These are phyloP conservation scores for Didymella pinodella DNA, from an alignment of 2,329 filamentous ascomycete genomes.

Conservation along the genomic window DNA sequence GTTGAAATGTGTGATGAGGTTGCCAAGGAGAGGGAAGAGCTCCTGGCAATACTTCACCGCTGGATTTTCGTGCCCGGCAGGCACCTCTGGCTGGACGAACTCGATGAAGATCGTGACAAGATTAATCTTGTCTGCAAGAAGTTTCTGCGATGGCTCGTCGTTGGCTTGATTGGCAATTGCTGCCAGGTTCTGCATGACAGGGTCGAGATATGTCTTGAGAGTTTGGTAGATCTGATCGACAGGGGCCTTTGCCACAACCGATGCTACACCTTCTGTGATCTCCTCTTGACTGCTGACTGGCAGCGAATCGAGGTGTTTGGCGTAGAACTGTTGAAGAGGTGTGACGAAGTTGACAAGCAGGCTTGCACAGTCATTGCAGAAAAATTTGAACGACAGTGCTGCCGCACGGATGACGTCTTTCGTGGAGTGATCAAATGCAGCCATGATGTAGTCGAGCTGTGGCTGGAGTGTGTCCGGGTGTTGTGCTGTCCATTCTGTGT, in stretches of 20 bases:
- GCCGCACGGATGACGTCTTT: slow-evolving; percentile 91
- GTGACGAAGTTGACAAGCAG: slow-evolving; percentile 82
- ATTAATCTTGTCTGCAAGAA: slow-evolving; percentile 90
- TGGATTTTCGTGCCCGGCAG: slow-evolving; percentile 75
- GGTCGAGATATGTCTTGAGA: slow-evolving; percentile 92
- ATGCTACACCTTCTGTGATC: slow-evolving; percentile 93
- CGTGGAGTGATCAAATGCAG: slow-evolving; percentile 86
- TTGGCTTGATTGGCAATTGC: slow-evolving; percentile 83
- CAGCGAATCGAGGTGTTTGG: slow-evolving; percentile 85
- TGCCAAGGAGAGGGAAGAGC: slow-evolving; percentile 85
- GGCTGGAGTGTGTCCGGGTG: slow-evolving; percentile 91
- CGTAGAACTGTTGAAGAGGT: slow-evolving; percentile 91
- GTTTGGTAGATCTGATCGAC: slow-evolving; percentile 80
- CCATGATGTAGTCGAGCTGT: slow-evolving; percentile 95
- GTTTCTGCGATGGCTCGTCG: slow-evolving; percentile 82
- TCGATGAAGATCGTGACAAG: slow-evolving; percentile 92
- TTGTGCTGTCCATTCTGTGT: slow-evolving; percentile 96
- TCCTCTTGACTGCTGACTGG: slow-evolving; percentile 91
- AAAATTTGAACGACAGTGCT: slow-evolving; percentile 93
- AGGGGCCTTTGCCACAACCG: slow-evolving; percentile 87
- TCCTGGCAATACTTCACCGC: slow-evolving; percentile 97
- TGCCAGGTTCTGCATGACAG: slow-evolving; percentile 85
- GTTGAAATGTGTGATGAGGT: slow-evolving; percentile 87
- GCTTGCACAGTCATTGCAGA: slow-evolving; percentile 93
- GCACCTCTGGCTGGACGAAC: slow-evolving; percentile 75